Percentiles rank a stretch among this genome's conserved stretches.
Conservation (phyloP, 495 filamentous ascomycete species). For the Podospora australis region DNA sequence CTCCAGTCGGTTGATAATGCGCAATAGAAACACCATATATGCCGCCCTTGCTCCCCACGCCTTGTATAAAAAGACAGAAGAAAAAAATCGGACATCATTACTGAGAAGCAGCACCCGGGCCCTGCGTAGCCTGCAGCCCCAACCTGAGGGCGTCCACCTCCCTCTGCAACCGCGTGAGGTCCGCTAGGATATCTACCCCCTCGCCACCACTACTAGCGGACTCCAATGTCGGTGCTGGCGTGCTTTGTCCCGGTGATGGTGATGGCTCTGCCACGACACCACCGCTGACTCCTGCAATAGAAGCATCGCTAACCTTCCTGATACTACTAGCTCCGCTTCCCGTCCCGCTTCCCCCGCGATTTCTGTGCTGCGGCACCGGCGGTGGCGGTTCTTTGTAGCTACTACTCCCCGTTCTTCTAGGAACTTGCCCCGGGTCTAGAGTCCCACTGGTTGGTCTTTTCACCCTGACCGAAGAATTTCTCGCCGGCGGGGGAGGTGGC, state of each 20-base stretch:
- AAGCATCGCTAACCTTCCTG: constrained; percentile 39
- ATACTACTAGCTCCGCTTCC: constrained; percentile 46
- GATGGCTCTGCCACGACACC: not conserved
- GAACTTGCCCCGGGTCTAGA: no score
- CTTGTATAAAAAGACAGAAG: not conserved
- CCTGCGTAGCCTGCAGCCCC: no score
- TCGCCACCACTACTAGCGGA: constrained; percentile 9
- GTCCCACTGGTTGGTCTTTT: constrained; percentile 23
- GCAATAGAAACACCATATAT: no score
- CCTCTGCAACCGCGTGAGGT: constrained; percentile 59
- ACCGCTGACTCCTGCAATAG: not conserved
- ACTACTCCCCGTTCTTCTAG: not conserved
- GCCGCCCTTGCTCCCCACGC: no score
- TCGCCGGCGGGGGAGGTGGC: constrained; percentile 39
- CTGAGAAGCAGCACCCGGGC: no score
- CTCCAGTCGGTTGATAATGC: no score
- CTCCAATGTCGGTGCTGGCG: no score
- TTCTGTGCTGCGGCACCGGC: constrained; percentile 47
- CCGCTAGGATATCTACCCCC: constrained; percentile 54
- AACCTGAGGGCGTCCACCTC: constrained; percentile 65
- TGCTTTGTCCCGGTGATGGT: no score
- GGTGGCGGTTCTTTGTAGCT: constrained; percentile 42
- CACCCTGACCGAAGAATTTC: constrained; percentile 31
- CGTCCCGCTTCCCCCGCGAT: constrained; percentile 41
- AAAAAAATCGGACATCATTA: not conserved